A percentile compares a stretch with the other conserved stretches of the same genome.
Evolutionary conservation across 2,329 filamentous ascomycete genomes (phyloP).

Genomic region (Pseudogymnoascus sp.): DNA sequence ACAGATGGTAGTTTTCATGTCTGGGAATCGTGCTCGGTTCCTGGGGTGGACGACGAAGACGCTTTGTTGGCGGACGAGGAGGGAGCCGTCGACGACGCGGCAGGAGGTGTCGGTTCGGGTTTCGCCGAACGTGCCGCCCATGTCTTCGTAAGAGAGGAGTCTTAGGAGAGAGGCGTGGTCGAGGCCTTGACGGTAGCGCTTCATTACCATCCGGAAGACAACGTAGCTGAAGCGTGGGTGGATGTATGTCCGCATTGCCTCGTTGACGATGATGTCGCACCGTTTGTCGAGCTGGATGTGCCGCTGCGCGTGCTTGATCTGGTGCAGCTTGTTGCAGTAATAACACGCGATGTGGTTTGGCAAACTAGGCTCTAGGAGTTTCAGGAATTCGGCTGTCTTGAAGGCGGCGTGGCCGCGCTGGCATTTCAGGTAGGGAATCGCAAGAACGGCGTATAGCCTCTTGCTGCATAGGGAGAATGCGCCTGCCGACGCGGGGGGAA

Average conservation of each 20-base stretch:
- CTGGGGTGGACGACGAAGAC: not conserved
- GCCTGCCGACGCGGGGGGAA: slow-evolving; percentile 8
- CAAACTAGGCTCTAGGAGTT: slow-evolving; percentile 11
- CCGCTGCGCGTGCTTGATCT: slow-evolving; percentile 1
- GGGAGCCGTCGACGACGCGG: not conserved
- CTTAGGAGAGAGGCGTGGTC: slow-evolving; percentile 9
- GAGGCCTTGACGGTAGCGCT: slow-evolving; percentile 11
- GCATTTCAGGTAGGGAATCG: slow-evolving; percentile 5
- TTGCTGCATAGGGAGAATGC: slow-evolving; percentile 10
- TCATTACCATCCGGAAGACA: slow-evolving; percentile 16
- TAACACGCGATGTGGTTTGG: slow-evolving; percentile 13
- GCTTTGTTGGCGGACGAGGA: not conserved
- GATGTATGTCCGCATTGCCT: slow-evolving; percentile 10
- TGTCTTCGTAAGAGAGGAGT: slow-evolving; percentile 30
- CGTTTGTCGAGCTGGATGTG: not conserved
- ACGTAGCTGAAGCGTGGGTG: slow-evolving; percentile 13
- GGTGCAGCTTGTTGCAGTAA: slow-evolving; percentile 12
- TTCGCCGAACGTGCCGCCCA: slow-evolving; percentile 45
- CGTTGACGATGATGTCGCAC: not conserved
- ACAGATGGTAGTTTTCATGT: not conserved
- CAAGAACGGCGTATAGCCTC: slow-evolving; percentile 9
- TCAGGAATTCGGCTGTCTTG: not conserved
- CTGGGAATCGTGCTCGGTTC: not conserved
- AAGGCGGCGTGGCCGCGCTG: not conserved
- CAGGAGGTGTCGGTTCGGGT: slow-evolving; percentile 50